These are phyloP conservation scores for Kuraishia ogatae DNA, from an alignment of 805 yeast genomes.

Conservation along the genomic window DNA sequence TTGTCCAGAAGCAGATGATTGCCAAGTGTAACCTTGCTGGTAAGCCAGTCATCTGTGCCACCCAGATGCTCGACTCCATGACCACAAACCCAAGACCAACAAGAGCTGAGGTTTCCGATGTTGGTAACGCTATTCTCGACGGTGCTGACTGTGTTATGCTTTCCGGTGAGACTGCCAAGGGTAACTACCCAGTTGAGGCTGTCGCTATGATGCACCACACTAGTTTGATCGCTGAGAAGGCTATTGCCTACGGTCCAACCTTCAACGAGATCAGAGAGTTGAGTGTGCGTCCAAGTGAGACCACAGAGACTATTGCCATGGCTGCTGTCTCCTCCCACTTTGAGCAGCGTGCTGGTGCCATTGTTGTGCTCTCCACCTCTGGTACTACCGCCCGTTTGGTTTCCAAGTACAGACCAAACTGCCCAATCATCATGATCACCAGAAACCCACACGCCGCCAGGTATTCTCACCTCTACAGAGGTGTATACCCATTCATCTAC, in stretches of 20 bases:
- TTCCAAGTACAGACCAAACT: constrained; percentile 95
- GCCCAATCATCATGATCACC: constrained; percentile 97
- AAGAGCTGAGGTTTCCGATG: constrained; percentile 99
- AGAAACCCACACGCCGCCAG: constrained; percentile 92
- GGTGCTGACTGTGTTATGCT: constrained; percentile 99
- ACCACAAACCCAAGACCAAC: constrained; percentile 99
- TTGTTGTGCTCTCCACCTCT: constrained; percentile 89
- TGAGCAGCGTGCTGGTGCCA: constrained; percentile 96
- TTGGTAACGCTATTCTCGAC: constrained; percentile 97
- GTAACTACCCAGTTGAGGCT: constrained; percentile 96
- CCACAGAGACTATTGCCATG: constrained; percentile 94
- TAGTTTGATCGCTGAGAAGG: constrained; percentile 91
- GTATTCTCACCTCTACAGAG: constrained; percentile 94
- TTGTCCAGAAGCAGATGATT: constrained; percentile 97
- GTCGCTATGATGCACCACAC: constrained; percentile 99
- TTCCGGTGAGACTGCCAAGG: constrained; percentile 99
- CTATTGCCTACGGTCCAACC: constrained; percentile 75
- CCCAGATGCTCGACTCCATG: constrained; percentile 99
- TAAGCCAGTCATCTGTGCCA: constrained; percentile 99
- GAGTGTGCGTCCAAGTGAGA: constrained; percentile 81
- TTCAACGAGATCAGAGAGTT: constrained; percentile 84
- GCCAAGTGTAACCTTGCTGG: constrained; percentile 99
- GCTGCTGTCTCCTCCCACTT: constrained; percentile 95
- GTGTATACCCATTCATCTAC: constrained; percentile 96
- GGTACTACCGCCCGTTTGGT: constrained; percentile 94